Conservation (phyloP, 805 yeast species). For the Groenewaldozyma salmanticensis region DNA sequence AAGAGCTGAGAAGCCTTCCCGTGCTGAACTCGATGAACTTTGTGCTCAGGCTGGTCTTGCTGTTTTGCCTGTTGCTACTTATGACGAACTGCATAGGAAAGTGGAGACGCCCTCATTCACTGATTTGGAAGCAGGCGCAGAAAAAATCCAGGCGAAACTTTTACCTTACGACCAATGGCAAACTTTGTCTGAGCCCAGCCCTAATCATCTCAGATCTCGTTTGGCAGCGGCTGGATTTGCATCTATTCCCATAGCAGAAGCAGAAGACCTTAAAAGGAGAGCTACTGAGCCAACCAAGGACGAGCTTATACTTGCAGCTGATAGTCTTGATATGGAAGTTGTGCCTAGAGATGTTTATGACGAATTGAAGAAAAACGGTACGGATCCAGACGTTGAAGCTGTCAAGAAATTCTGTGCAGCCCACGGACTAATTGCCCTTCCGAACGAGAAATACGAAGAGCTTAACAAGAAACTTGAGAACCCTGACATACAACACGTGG, state of each 20-base stretch:
- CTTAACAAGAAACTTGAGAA: conserved; percentile 23
- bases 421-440: conserved; percentile 13
- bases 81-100: conserved; percentile 18
- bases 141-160: conserved; percentile 1
- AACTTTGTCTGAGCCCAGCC: background rate
- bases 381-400: conserved; percentile 15
- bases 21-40: conserved; percentile 13
- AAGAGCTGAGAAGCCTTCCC: conserved; percentile 13
- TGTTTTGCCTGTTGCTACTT: conserved; percentile 27
- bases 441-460: conserved; percentile 13
- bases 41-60: conserved; percentile 23
- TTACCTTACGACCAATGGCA: background rate
- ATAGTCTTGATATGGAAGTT: conserved; percentile 11
- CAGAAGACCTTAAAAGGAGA: conserved; percentile 5
- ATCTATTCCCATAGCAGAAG: background rate
- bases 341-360: conserved; percentile 16
- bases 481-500: conserved; percentile 19
- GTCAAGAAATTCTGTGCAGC: conserved; percentile 10
- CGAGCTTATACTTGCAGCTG: conserved; percentile 12
- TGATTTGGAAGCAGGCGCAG: conserved; percentile 8
- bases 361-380: conserved; percentile 16
- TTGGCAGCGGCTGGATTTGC: background rate
- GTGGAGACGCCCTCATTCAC: conserved; percentile 13
- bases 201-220: background rate
- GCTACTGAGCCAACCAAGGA: conserved; percentile 12